These are phyloP conservation scores for Phytophthora constricta DNA, from an alignment of 352 stramenopile genomes.

Conservation along the genomic window DNA sequence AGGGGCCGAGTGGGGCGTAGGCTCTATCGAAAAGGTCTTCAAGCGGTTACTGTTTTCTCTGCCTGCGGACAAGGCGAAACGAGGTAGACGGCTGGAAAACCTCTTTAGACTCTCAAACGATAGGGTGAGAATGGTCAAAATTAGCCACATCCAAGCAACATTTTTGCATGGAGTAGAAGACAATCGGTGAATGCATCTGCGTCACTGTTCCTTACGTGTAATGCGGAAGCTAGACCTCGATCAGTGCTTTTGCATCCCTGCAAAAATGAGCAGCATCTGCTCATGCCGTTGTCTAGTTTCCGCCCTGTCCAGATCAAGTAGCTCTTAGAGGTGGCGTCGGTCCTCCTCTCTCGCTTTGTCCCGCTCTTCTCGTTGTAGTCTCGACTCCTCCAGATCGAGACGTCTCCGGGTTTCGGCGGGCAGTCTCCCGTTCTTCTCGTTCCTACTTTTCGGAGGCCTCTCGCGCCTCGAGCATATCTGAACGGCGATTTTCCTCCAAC, in stretches of 20 bases:
- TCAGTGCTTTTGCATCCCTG: no score
- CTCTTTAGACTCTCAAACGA: neutral
- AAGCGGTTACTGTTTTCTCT: neutral
- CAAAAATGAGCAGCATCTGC: neutral
- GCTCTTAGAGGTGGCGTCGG: neutral
- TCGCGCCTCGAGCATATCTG: neutral
- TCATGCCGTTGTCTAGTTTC: neutral
- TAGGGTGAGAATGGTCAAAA: no score
- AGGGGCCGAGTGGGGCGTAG: slow-evolving; percentile 2
- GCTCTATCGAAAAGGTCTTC: slow-evolving; percentile 9
- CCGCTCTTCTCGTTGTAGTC: no score
- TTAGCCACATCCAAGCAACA: no score
- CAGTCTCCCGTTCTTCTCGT: no score
- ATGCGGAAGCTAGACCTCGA: no score
- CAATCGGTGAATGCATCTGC: no score
- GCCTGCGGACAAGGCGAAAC: neutral
- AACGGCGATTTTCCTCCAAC: neutral
- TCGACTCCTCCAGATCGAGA: no score
- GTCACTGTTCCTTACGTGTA: no score
- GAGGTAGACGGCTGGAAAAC: neutral
- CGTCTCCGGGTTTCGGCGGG: no score
- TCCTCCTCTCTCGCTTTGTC: neutral
- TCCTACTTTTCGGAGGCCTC: neutral
- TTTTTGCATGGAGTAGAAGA: no score
- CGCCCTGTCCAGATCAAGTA: neutral